Evolutionary conservation across 225 moss, liverwort and hornwort genomes (phyloP).

Genomic region (Ulota crispa): DNA sequence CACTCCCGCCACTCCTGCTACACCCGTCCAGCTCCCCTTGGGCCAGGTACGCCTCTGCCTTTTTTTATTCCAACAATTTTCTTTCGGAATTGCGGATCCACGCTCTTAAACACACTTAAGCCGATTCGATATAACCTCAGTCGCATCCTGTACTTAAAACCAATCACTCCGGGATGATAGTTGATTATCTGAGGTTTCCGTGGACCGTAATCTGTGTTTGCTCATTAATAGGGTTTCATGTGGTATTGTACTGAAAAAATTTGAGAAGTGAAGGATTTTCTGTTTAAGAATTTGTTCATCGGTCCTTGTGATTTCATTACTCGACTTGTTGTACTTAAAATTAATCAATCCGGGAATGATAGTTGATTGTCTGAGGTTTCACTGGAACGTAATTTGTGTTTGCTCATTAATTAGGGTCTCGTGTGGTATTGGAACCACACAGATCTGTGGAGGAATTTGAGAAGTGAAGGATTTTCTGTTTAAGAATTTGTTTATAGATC

Average conservation of each 20-base stretch:
- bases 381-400: too few species aligned
- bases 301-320: background rate
- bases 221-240: constrained; percentile 32
- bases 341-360: too few species aligned
- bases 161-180: background rate
- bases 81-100: background rate
- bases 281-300: background rate
- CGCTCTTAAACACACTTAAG: background rate
- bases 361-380: too few species aligned
- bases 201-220: background rate
- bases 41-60: constrained; percentile 25
- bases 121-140: background rate
- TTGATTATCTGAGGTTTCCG: background rate
- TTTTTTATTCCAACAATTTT: background rate
- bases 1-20: background rate
- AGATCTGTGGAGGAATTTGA: too few species aligned
- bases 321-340: background rate
- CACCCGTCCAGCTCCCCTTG: constrained; percentile 28
- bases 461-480: too few species aligned
- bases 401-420: too few species aligned
- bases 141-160: background rate
- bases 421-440: too few species aligned
- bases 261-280: background rate
- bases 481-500: too few species aligned
- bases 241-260: background rate